Conservation (phyloP, 768 basidiomycete species). For the Tulasnella sp. region DNA sequence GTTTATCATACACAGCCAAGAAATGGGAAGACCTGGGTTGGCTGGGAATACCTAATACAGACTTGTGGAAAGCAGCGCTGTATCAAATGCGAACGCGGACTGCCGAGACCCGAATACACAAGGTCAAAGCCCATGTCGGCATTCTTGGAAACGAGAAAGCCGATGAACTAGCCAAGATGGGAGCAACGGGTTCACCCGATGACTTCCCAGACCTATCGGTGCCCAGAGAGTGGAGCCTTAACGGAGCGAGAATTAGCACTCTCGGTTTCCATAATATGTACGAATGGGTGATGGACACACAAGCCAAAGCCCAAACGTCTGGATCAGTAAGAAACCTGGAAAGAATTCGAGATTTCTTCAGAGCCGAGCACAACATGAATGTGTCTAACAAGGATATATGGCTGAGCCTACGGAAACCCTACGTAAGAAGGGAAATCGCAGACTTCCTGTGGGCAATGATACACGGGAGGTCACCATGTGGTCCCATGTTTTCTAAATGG, state of each 20-base stretch:
- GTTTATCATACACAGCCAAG: not conserved
- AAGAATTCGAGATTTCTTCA: not conserved
- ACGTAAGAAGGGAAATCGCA: not conserved
- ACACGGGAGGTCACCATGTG: not conserved
- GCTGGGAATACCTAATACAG: not conserved
- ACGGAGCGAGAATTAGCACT: not conserved
- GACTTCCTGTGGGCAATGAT: not conserved
- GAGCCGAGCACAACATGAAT: not conserved
- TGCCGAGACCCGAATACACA: not conserved
- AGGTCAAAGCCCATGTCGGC: not conserved
- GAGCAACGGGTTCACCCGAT: not conserved
- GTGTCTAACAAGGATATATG: not conserved
- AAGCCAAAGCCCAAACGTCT: not conserved
- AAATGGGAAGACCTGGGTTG: not conserved
- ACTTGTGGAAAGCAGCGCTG: not conserved
- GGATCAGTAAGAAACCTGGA: not conserved
- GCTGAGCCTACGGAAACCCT: not conserved
- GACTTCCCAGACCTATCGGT: not conserved
- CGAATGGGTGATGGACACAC: not conserved
- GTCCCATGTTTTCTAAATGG: not conserved
- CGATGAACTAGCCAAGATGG: not conserved
- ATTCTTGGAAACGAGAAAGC: not conserved
- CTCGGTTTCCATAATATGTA: not conserved
- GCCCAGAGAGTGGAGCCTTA: not conserved
- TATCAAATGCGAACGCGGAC: not conserved